Evolutionary conservation across 1,139 yeast genomes (phyloP).

Genomic region (Taphrina flavorubra): DNA sequence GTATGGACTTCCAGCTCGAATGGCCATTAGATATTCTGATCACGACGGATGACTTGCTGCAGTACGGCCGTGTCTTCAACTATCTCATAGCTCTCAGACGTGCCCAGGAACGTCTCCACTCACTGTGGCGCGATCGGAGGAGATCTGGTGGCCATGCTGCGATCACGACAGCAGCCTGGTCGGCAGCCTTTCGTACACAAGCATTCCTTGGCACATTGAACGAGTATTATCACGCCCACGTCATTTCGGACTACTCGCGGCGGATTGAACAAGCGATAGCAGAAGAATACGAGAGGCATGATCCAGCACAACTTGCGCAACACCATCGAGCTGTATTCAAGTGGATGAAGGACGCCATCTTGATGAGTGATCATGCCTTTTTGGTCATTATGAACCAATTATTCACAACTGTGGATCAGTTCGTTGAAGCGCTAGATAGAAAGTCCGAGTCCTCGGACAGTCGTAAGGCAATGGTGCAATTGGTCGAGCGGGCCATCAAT

Average conservation of each 20-base stretch:
- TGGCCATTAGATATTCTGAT: slow-evolving; percentile 16
- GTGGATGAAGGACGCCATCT: neutral
- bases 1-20: neutral
- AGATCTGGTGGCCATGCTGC: neutral
- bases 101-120: slow-evolving; percentile 8
- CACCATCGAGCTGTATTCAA: slow-evolving; percentile 1
- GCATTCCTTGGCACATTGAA: slow-evolving; percentile 13
- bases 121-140: slow-evolving; percentile 18
- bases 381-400: slow-evolving; percentile 5
- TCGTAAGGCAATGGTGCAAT: slow-evolving; percentile 2
- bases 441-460: neutral
- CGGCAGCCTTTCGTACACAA: slow-evolving; percentile 7
- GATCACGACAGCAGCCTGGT: slow-evolving; percentile 12
- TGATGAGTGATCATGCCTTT: slow-evolving; percentile 3
- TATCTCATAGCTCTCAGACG: slow-evolving; percentile 15
- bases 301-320: neutral
- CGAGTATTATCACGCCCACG: slow-evolving; percentile 19
- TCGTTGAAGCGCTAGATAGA: slow-evolving; percentile 1
- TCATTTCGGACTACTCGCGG: slow-evolving; percentile 2
- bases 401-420: slow-evolving; percentile 7
- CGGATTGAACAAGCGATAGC: neutral
- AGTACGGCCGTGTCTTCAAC: slow-evolving; percentile 9
- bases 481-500: slow-evolving; percentile 1
- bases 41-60: neutral
- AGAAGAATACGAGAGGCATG: neutral